Percentiles rank a stretch among this genome's conserved stretches.
These are phyloP conservation scores for Pseudogymnoascus sp. DNA, from an alignment of 2,329 filamentous ascomycete species.

Conservation along the genomic window DNA sequence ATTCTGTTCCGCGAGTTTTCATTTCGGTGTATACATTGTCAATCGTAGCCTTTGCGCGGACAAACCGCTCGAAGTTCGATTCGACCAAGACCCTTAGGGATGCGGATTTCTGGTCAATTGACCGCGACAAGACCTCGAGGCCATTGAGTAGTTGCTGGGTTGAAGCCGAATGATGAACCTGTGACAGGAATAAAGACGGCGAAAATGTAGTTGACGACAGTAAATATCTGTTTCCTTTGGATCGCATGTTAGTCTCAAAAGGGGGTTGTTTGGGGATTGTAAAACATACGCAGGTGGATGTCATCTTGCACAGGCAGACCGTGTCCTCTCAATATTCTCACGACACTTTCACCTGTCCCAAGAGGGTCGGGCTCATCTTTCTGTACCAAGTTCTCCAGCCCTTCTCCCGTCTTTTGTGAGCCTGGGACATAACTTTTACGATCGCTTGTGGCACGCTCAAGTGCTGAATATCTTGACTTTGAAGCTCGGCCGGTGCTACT, in stretches of 20 bases:
- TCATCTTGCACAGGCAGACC: constrained; percentile 83
- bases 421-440: constrained; percentile 57
- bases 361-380: constrained; percentile 90
- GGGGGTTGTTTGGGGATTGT: neutral
- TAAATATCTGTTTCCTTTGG: constrained; percentile 76
- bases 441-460: constrained; percentile 67
- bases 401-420: constrained; percentile 58
- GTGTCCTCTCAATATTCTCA: constrained; percentile 66
- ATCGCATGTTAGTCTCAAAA: constrained; percentile 16
- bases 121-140: constrained; percentile 76
- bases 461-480: constrained; percentile 75
- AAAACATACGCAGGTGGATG: constrained; percentile 58
- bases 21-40: constrained; percentile 99
- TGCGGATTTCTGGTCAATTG: constrained; percentile 95
- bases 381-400: constrained; percentile 70
- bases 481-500: constrained; percentile 48
- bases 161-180: constrained; percentile 80
- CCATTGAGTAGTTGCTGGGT: constrained; percentile 74
- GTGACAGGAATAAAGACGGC: constrained; percentile 81
- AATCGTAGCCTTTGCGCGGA: constrained; percentile 93
- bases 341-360: constrained; percentile 80
- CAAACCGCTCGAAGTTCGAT: constrained; percentile 97
- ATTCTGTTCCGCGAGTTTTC: constrained; percentile 61
- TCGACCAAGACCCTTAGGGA: constrained; percentile 94
- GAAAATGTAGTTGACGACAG: constrained; percentile 95